Conservation (phyloP, 2,329 filamentous ascomycete species). For the Nothophaeocryptopus gaeumannii region DNA sequence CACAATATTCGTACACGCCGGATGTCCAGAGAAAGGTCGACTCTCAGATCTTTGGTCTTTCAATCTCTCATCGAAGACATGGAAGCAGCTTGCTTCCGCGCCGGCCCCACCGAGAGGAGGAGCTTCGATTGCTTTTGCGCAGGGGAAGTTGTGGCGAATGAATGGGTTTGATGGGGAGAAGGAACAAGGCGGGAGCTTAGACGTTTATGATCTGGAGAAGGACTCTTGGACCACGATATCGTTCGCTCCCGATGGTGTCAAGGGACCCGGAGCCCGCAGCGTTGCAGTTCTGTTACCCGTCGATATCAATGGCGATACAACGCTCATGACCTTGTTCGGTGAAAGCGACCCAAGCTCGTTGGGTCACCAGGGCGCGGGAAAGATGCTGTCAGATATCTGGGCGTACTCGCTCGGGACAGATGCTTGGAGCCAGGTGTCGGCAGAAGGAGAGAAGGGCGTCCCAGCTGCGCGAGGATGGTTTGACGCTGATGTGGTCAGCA, state of each 20-base stretch:
- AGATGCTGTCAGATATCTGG: constrained; percentile 56
- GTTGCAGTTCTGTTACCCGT: constrained; percentile 49
- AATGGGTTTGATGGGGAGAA: constrained; percentile 72
- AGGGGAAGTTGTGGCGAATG: constrained; percentile 69
- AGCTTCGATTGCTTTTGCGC: constrained; percentile 62
- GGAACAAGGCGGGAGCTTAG: constrained; percentile 69
- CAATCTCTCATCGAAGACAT: constrained; percentile 60
- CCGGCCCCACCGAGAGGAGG: constrained; percentile 67
- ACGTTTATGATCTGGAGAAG: constrained; percentile 51
- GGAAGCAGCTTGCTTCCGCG: constrained; percentile 66
- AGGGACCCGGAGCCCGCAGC: constrained; percentile 50
- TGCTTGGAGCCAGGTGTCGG: constrained; percentile 37
- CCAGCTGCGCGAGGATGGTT: constrained; percentile 54
- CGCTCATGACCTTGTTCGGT: constrained; percentile 53
- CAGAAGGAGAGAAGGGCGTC: constrained; percentile 18
- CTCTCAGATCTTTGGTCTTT: constrained; percentile 77
- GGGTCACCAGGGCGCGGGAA: constrained; percentile 55
- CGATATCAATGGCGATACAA: constrained; percentile 34
- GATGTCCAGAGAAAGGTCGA: constrained; percentile 63
- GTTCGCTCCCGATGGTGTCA: constrained; percentile 43
- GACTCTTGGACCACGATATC: constrained; percentile 43
- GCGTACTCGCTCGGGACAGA: constrained; percentile 39
- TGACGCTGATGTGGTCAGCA: constrained; percentile 45
- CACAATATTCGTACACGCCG: constrained; percentile 73
- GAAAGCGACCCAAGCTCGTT: constrained; percentile 53